Evolutionary conservation across 2,329 filamentous ascomycete genomes (phyloP).

Genomic region (Apiospora kogelbergensis): DNA sequence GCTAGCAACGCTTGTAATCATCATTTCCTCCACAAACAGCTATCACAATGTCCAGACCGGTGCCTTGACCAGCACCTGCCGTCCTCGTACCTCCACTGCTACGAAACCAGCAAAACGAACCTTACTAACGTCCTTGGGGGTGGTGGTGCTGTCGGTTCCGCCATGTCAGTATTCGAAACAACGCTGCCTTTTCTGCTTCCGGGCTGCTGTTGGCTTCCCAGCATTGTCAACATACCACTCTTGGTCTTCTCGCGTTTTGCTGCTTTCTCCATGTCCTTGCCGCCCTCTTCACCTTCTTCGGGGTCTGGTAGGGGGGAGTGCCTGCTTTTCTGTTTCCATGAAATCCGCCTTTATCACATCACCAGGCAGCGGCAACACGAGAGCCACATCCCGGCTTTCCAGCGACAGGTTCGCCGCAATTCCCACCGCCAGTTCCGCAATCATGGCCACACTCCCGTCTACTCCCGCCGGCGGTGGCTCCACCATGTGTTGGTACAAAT

Average conservation of each 20-base stretch:
- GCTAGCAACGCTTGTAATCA: constrained; percentile 5
- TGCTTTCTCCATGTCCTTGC: constrained; percentile 41
- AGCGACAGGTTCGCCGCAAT: constrained; percentile 84
- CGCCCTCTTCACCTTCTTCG: constrained; percentile 37
- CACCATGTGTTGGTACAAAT: constrained; percentile 70
- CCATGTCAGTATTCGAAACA: constrained; percentile 42
- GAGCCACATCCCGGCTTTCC: constrained; percentile 86
- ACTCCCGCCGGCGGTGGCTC: constrained; percentile 78
- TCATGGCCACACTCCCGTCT: constrained; percentile 88
- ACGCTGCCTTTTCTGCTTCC: constrained; percentile 34
- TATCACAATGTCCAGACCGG: constrained; percentile 63
- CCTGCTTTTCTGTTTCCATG: constrained; percentile 84
- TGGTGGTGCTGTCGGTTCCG: constrained; percentile 32
- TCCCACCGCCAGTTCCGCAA: constrained; percentile 84
- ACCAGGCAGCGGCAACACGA: constrained; percentile 82
- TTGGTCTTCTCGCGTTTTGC: constrained; percentile 43
- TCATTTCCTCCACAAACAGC: background rate
- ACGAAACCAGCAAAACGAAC: constrained; percentile 77
- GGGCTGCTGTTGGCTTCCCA: constrained; percentile 25
- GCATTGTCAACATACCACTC: constrained; percentile 45
- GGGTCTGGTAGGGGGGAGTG: constrained; percentile 58
- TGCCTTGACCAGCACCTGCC: constrained; percentile 74
- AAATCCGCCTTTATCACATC: constrained; percentile 66
- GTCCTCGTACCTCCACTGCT: constrained; percentile 71
- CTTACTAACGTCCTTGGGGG: constrained; percentile 50